Percentiles rank a stretch among this genome's conserved stretches.
phyloP scores from a whole-genome alignment of 116 monocot species.

The Iris pallida region DNA sequence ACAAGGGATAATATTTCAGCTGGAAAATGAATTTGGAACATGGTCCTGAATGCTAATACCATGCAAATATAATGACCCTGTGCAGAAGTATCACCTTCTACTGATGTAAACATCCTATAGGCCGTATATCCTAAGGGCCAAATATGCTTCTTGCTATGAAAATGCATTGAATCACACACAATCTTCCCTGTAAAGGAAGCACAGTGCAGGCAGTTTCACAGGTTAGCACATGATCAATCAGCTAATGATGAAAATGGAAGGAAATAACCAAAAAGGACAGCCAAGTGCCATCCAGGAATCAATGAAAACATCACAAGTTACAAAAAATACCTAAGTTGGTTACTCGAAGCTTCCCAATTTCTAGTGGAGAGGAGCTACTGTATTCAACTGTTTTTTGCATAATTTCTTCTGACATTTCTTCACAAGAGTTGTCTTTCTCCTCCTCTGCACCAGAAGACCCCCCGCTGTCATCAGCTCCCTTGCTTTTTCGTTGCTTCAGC shows the following conservation, averaged over 20 bases:
- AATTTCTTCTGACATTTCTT: constrained; percentile 28
- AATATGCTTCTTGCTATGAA: constrained; percentile 66
- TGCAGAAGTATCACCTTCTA: constrained; percentile 48
- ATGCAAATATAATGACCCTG: neutral
- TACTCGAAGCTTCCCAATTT: constrained; percentile 74
- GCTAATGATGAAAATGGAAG: neutral
- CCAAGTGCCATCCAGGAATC: neutral
- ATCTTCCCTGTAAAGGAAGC: constrained; percentile 47
- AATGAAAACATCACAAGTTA: neutral
- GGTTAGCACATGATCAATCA: neutral
- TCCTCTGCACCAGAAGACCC: constrained; percentile 26
- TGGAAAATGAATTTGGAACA: neutral
- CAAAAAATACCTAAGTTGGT: constrained; percentile 59
- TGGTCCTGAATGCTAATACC: constrained; percentile 15
- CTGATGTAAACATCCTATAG: constrained; percentile 68
- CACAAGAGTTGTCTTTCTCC: constrained; percentile 21
- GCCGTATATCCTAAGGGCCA: constrained; percentile 97
- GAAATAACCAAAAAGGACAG: neutral
- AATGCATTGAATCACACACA: constrained; percentile 70
- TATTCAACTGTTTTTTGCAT: constrained; percentile 18
- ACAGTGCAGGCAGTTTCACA: too few species aligned
- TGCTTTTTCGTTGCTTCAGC: constrained; percentile 52
- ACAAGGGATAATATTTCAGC: neutral
- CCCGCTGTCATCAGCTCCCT: constrained; percentile 20
- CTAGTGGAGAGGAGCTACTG: constrained; percentile 39